A percentile compares a stretch with the other conserved stretches of the same genome.
phyloP scores from a whole-genome alignment of 495 filamentous ascomycete genomes.

The Aspergillus biplanus region DNA sequence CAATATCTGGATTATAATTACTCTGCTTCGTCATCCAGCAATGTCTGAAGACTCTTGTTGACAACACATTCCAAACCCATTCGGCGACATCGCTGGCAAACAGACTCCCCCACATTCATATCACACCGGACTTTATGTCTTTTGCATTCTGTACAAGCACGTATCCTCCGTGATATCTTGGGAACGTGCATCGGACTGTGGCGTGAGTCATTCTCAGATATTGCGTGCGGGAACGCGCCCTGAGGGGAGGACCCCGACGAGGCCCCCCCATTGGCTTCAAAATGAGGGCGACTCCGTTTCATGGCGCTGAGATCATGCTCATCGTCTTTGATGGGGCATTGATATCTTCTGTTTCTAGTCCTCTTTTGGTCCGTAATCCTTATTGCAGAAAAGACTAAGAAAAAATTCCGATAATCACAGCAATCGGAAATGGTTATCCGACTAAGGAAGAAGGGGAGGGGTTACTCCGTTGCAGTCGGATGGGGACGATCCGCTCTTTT shows the following conservation, averaged over 20 bases:
- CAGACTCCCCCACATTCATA: constrained; percentile 50
- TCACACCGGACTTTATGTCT: constrained; percentile 58
- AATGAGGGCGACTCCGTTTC: constrained; percentile 52
- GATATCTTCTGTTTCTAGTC: not conserved
- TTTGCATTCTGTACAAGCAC: constrained; percentile 59
- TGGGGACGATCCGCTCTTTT: constrained; percentile 15
- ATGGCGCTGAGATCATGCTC: constrained; percentile 31
- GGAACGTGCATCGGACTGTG: constrained; percentile 42
- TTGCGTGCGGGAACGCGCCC: constrained; percentile 26
- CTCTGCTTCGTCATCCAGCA: constrained; percentile 56
- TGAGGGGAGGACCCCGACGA: constrained; percentile 44
- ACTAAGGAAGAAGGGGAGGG: constrained; percentile 15
- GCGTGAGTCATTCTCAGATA: constrained; percentile 39
- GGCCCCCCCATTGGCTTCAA: constrained; percentile 47
- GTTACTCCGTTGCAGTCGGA: constrained; percentile 5
- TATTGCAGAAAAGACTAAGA: not conserved
- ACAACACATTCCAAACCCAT: constrained; percentile 56
- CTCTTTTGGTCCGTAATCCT: not conserved
- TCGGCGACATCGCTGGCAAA: constrained; percentile 53
- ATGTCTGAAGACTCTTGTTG: constrained; percentile 59
- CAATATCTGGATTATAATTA: constrained; percentile 28
- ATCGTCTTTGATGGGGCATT: constrained; percentile 17
- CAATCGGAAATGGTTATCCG: not conserved
- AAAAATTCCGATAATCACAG: not conserved
- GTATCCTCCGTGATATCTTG: constrained; percentile 60